phyloP scores from a whole-genome alignment of 257 asterid species.

The Fraxinus anomala region DNA sequence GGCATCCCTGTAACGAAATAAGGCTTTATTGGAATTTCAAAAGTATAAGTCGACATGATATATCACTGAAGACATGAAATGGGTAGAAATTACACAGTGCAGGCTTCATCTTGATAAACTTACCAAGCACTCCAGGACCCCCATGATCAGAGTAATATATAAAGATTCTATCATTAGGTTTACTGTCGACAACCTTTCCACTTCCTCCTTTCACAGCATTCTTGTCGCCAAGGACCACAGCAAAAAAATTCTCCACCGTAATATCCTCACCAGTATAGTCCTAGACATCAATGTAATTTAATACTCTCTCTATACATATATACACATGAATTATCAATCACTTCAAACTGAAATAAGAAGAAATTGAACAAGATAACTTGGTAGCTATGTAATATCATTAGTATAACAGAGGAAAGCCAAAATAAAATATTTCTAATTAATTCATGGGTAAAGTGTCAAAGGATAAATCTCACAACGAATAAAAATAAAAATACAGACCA shows the following conservation, averaged over 20 bases:
- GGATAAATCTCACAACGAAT: no score
- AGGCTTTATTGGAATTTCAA: no score
- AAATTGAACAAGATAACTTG: not conserved
- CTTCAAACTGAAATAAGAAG: not conserved
- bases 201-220: slow-evolving; percentile 69
- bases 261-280: slow-evolving; percentile 80
- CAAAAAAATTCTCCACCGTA: slow-evolving; percentile 58
- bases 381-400: not conserved
- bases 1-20: slow-evolving; percentile 73
- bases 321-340: no score
- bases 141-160: slow-evolving; percentile 91
- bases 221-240: slow-evolving; percentile 79
- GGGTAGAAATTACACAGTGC: not conserved
- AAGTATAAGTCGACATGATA: not conserved
- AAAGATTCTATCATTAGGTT: slow-evolving; percentile 72
- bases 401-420: not conserved
- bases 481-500: no score
- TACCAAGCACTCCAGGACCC: slow-evolving; percentile 94
- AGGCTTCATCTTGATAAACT: slow-evolving; percentile 15
- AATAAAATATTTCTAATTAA: no score
- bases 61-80: not conserved
- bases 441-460: no score
- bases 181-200: slow-evolving; percentile 72
- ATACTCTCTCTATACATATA: no score
- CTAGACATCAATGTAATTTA: slow-evolving; percentile 30